Base-by-base conservation (phyloP, 2,329 filamentous ascomycete species). In the Aspergillus vadensis region DNA sequence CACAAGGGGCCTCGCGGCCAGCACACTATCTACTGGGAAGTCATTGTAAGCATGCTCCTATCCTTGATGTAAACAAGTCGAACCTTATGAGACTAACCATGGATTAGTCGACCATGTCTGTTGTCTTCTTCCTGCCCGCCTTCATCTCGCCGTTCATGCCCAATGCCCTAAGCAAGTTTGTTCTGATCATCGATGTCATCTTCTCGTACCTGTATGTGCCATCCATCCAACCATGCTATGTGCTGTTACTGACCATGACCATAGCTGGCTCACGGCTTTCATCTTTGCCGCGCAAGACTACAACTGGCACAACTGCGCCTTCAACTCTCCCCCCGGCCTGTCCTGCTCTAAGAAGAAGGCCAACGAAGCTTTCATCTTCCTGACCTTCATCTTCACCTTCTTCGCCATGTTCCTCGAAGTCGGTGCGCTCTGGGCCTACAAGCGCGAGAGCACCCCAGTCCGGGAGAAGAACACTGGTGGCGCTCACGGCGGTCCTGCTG, bases 241-340 rank as follows among this genome's bases (percentile, higher is more conserved):
- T 49, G 12, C 32, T 36, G 12, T 5, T 36, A 36, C 32, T 36
- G n/a, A 5, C 25, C 25, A 47, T 25, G 4, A 15, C 39, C 10
- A 14, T 52, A 79, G 77, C 30, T 82, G 79, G 79, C 74, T 82
- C 67, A 81, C 80, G 1, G 72, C 78, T 17, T 81, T 81, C 67
- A 78, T 82, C 66, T 81, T 82, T 70, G 67, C 79, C 1, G 75
- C 79, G 4, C 74, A 81, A 69, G 79, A 80, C 72, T 82, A 81
- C 65, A 69, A 72, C 65, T 58, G 64, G 54, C 43, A 65, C 15
- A 43, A 66, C 36, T 80, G 79, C 67, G 62, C 36, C 55, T 43
- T 63, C 27, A 67, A 72, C 51, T 62, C 73, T 3, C 79, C 79
- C 1, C 69, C 70, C 1, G 69, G 69, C 47, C 56, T 72, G 15